A percentile compares a stretch with the other conserved stretches of the same genome.
Conservation (phyloP, 2,329 filamentous ascomycete species). For the Rutstroemia sp. region DNA sequence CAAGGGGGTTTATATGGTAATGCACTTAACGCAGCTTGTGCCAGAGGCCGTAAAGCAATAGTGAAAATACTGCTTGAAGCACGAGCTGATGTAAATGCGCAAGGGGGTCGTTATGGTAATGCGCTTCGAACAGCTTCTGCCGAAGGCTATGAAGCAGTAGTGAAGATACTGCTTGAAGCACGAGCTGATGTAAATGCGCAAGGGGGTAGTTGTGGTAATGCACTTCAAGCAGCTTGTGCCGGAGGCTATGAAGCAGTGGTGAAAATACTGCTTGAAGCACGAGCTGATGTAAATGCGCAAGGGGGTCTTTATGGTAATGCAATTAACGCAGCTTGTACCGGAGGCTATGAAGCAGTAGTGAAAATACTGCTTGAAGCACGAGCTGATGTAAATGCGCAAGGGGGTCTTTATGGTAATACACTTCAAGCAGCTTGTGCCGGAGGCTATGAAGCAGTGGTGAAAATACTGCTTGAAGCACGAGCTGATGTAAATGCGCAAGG, state of each 20-base stretch:
- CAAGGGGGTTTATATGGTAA: no score
- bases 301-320: neutral
- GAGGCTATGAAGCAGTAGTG: neutral
- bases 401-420: neutral
- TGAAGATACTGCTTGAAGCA: neutral
- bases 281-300: neutral
- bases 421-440: rapidly evolving
- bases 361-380: neutral
- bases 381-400: slow-evolving; percentile 1
- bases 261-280: neutral
- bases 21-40: no score
- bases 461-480: neutral
- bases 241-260: neutral
- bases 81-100: neutral
- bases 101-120: neutral
- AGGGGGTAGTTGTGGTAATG: no score
- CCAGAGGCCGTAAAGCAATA: neutral
- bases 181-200: no score
- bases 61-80: neutral
- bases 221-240: no score
- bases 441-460: neutral
- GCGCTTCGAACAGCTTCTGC: neutral
- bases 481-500: neutral
- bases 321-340: neutral
- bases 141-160: neutral